A percentile compares a stretch with the other conserved stretches of the same genome.
phyloP scores from a whole-genome alignment of 495 filamentous ascomycete species.

The Penicillium daleae region DNA sequence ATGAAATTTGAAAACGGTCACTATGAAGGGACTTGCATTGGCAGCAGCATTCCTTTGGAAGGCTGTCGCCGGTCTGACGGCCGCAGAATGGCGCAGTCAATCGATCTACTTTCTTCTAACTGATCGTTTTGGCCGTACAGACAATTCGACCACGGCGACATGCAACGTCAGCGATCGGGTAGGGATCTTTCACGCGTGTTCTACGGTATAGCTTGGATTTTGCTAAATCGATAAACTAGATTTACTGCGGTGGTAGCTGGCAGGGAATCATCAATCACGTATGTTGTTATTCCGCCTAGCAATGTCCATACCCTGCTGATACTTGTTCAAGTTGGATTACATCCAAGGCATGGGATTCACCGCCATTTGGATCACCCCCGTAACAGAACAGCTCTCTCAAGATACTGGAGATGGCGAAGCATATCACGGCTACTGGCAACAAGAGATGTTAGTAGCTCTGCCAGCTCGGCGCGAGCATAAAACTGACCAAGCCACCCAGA shows the following conservation, averaged over 20 bases:
- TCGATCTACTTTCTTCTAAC: slow-evolving; percentile 77
- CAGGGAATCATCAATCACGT: slow-evolving; percentile 71
- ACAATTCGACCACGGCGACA: slow-evolving; percentile 62
- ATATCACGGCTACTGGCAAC: slow-evolving; percentile 80
- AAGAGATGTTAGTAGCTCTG: slow-evolving; percentile 51
- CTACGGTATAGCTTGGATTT: background rate
- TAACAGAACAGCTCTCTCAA: slow-evolving; percentile 63
- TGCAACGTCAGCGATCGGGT: slow-evolving; percentile 51
- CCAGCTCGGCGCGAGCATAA: background rate
- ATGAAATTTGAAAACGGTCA: background rate
- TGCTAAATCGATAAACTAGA: slow-evolving; percentile 17
- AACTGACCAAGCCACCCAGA: slow-evolving; percentile 13
- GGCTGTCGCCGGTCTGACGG: slow-evolving; percentile 17
- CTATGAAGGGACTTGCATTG: slow-evolving; percentile 5
- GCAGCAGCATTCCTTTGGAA: background rate
- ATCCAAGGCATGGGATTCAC: slow-evolving; percentile 80
- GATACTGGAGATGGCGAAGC: slow-evolving; percentile 56
- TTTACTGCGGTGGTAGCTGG: slow-evolving; percentile 79
- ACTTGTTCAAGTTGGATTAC: slow-evolving; percentile 44
- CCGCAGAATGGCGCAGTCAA: slow-evolving; percentile 62
- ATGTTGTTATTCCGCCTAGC: slow-evolving; percentile 16
- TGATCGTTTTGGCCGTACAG: slow-evolving; percentile 71
- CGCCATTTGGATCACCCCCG: slow-evolving; percentile 81
- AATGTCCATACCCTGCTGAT: background rate
- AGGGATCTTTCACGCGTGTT: background rate